phyloP scores from a whole-genome alignment of 1,284 basidiomycete species.

The Naganishia sp. region DNA sequence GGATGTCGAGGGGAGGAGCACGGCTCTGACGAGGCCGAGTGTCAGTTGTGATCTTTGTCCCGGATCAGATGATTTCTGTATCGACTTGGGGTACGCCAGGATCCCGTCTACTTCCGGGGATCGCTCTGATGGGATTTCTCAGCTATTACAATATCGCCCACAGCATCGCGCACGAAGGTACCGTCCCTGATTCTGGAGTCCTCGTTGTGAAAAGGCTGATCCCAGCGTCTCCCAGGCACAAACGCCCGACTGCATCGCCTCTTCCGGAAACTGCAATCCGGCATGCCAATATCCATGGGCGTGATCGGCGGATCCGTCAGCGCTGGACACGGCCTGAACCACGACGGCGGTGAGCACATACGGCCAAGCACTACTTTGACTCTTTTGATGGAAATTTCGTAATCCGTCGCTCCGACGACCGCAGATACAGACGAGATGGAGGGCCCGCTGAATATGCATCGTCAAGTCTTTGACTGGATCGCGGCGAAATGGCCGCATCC shows the following conservation, averaged over 20 bases:
- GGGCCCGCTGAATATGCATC: constrained; percentile 41
- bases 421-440: constrained; percentile 15
- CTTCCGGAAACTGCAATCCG: constrained; percentile 28
- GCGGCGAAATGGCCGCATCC: constrained; percentile 42
- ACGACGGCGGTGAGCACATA: constrained; percentile 12
- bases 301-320: constrained; percentile 29
- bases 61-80: constrained; percentile 22
- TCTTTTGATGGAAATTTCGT: not conserved
- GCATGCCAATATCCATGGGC: constrained; percentile 19
- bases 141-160: constrained; percentile 23
- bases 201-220: not conserved
- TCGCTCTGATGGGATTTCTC: not conserved
- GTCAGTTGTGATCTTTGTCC: constrained; percentile 27
- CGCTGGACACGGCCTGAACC: constrained; percentile 27
- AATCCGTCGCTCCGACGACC: too few species aligned
- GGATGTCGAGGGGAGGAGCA: constrained; percentile 20
- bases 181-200: not conserved
- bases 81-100: constrained; percentile 17
- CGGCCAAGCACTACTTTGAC: not conserved
- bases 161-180: constrained; percentile 25
- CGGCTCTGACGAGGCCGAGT: constrained; percentile 14
- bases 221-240: not conserved
- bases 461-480: constrained; percentile 46
- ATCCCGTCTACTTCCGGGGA: not conserved
- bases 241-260: constrained; percentile 25